phyloP scores from a whole-genome alignment of 129 eudicot species.

The Apium graveolens region DNA sequence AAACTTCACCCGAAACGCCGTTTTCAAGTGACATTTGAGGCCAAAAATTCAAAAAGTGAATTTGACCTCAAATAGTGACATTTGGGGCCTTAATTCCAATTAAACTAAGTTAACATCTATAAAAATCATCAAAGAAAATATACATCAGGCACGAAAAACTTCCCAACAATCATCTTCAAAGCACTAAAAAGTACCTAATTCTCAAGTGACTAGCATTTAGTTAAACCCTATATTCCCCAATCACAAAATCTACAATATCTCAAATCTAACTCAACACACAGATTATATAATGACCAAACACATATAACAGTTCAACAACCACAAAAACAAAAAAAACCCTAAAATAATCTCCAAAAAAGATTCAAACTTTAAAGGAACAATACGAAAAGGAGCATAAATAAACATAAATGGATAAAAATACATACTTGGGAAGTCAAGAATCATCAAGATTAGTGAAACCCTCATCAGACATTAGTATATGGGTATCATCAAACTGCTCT shows the following conservation, averaged over 20 bases:
- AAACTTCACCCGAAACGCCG: no score
- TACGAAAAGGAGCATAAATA: background rate
- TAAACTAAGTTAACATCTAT: background rate
- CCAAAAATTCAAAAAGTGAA: no score
- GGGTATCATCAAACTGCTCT: constrained; percentile 1
- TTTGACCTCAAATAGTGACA: no score
- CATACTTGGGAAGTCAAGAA: constrained; percentile 13
- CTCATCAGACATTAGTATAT: constrained; percentile 10
- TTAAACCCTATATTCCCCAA: background rate
- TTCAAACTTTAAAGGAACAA: background rate
- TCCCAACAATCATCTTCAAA: background rate
- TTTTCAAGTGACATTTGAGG: no score
- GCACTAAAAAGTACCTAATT: background rate
- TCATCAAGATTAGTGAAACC: constrained; percentile 4
- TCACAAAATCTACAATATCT: background rate
- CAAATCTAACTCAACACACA: background rate
- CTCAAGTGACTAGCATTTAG: background rate
- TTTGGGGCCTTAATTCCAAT: no score
- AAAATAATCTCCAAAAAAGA: background rate
- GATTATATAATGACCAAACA: background rate
- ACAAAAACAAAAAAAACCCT: background rate
- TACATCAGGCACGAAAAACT: background rate
- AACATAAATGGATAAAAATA: background rate
- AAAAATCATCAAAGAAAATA: background rate
- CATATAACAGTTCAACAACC: background rate